These are phyloP conservation scores for Fraxinus velutina DNA, from an alignment of 305 asterid species.

Conservation along the genomic window DNA sequence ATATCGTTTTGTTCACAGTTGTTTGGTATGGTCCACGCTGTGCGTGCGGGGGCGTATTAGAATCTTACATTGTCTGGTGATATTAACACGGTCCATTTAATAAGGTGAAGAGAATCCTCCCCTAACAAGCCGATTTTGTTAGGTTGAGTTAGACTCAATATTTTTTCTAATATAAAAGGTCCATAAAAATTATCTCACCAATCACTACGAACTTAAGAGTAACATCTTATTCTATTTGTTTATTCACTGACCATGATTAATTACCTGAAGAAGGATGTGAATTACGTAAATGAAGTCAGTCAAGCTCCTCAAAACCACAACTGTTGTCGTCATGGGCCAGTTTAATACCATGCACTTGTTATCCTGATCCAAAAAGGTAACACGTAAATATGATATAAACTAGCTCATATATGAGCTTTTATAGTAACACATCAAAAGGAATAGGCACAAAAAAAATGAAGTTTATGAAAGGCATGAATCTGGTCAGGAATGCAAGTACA, in stretches of 20 bases:
- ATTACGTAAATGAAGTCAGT: constrained; percentile 67
- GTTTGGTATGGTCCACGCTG: too few relatives aligned
- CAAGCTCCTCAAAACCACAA: constrained; percentile 62
- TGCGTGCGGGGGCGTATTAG: too few relatives aligned
- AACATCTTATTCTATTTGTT: neutral
- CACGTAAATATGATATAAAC: constrained; percentile 18
- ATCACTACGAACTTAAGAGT: neutral
- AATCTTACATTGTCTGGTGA: too few relatives aligned
- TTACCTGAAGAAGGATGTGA: constrained; percentile 87
- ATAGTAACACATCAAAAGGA: neutral
- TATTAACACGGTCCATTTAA: too few relatives aligned
- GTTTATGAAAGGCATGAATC: neutral
- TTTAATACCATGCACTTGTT: constrained; percentile 60
- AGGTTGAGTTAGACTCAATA: too few relatives aligned
- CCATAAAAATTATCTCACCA: neutral
- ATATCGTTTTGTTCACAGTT: too few relatives aligned
- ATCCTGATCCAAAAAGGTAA: constrained; percentile 34
- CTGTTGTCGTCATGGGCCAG: constrained; percentile 55
- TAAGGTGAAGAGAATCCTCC: too few relatives aligned
- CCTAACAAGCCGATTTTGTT: too few relatives aligned
- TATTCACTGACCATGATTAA: neutral
- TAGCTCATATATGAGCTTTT: constrained; percentile 13
- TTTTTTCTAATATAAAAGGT: neutral
- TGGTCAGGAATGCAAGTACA: neutral
- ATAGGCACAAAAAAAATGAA: neutral